Evolutionary conservation across 1,139 yeast species (phyloP).

Genomic region (Candida sanyaensis): DNA sequence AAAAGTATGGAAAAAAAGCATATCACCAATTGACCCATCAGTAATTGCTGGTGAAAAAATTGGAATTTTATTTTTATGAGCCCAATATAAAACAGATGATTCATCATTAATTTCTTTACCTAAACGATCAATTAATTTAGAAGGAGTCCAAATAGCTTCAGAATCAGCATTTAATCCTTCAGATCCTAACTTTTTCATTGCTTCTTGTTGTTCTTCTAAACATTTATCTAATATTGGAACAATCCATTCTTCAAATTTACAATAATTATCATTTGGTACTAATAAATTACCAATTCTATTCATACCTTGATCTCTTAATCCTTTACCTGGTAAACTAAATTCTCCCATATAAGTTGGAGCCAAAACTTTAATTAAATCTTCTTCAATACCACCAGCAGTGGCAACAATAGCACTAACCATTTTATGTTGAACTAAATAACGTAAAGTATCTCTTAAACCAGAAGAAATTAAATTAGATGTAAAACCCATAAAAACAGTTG

Average conservation of each 20-base stretch:
- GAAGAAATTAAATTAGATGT: conserved; percentile 96
- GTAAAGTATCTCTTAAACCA: conserved; percentile 87
- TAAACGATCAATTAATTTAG: conserved; percentile 83
- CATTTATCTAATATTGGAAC: conserved; percentile 87
- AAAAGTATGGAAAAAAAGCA: conserved; percentile 97
- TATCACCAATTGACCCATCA: conserved; percentile 98
- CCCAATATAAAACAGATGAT: conserved; percentile 95
- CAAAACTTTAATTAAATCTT: conserved; percentile 90
- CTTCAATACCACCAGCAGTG: conserved; percentile 97
- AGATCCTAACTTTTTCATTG: conserved; percentile 59
- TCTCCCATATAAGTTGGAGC: conserved; percentile 97
- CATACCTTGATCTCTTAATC: conserved; percentile 90
- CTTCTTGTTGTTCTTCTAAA: conserved; percentile 85
- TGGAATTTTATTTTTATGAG: conserved; percentile 93
- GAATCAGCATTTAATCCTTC: conserved; percentile 51
- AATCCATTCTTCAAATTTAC: conserved; percentile 97
- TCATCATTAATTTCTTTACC: conserved; percentile 96
- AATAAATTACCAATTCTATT: conserved; percentile 95
- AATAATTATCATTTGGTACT: conserved; percentile 97
- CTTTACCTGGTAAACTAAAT: conserved; percentile 75
- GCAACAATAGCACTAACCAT: conserved; percentile 95
- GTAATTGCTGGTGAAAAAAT: conserved; percentile 96
- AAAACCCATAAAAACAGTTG: conserved; percentile 93
- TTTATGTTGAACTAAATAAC: conserved; percentile 88
- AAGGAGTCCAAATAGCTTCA: conserved; percentile 82